phyloP scores from a whole-genome alignment of 2,329 filamentous ascomycete species.

The Parastagonospora nodorum region DNA sequence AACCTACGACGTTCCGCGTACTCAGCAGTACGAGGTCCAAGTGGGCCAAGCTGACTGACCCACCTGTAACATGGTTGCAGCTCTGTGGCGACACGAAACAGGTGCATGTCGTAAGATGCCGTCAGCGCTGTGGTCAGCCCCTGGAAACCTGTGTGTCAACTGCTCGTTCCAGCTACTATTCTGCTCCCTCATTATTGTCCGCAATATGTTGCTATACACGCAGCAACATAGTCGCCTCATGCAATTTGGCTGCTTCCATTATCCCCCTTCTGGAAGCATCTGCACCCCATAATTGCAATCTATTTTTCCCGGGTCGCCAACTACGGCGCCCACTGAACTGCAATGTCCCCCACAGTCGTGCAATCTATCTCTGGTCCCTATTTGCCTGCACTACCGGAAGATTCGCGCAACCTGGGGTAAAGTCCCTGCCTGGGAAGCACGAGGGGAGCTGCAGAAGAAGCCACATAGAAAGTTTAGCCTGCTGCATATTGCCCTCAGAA shows the following conservation, averaged over 20 bases:
- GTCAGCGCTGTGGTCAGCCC: conserved; percentile 28
- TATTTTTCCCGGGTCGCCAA: conserved; percentile 31
- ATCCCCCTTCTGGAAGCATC: conserved; percentile 35
- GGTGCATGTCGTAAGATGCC: conserved; percentile 36
- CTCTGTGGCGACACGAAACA: conserved; percentile 37
- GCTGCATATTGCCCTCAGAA: conserved; percentile 20
- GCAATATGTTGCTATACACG: conserved; percentile 22
- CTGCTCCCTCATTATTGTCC: conserved; percentile 21
- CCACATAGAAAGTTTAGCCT: conserved; percentile 18
- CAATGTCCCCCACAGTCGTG: conserved; percentile 36
- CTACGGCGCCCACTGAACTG: conserved; percentile 19
- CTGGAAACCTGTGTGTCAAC: conserved; percentile 13
- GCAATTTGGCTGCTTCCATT: conserved; percentile 20
- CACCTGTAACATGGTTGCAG: conserved; percentile 30
- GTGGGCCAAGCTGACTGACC: conserved; percentile 20
- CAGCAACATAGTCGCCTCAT: conserved; percentile 2
- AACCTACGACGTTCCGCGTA: background rate
- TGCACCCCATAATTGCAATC: conserved; percentile 41
- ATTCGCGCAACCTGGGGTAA: conserved; percentile 41
- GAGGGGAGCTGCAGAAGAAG: conserved; percentile 19
- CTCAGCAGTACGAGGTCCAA: conserved; percentile 7
- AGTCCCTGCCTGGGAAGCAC: conserved; percentile 29
- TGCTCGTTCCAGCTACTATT: conserved; percentile 15
- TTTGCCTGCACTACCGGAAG: conserved; percentile 35
- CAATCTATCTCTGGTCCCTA: conserved; percentile 32